Evolutionary conservation across 768 basidiomycete species (phyloP).

Genomic region (Kwoniella bestiolae): DNA sequence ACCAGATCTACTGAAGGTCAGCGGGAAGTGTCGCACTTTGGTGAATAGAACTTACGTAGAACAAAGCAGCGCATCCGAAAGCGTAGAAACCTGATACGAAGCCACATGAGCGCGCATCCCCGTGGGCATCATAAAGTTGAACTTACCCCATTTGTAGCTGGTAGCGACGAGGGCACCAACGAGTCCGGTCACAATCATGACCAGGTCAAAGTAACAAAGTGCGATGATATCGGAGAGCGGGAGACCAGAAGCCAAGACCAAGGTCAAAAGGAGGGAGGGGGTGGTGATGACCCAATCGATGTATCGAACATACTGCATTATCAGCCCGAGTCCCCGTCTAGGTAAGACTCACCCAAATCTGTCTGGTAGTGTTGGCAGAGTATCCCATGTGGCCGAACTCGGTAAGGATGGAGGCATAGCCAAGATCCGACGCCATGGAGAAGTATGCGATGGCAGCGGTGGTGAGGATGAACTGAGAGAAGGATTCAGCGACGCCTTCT

Average conservation of each 20-base stretch:
- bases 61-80: conserved; percentile 61
- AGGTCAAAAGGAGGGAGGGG: conserved; percentile 62
- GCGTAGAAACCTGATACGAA: conserved; percentile 58
- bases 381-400: conserved; percentile 60
- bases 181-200: conserved; percentile 61
- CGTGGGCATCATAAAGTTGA: neutral
- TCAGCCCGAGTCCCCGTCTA: neutral
- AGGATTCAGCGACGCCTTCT: neutral
- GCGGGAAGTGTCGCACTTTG: neutral
- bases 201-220: conserved; percentile 62
- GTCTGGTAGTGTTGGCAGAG: conserved; percentile 57
- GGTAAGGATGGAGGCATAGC: conserved; percentile 61
- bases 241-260: conserved; percentile 62
- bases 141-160: conserved; percentile 61
- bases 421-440: conserved; percentile 66
- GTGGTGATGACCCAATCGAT: conserved; percentile 66
- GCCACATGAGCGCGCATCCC: neutral
- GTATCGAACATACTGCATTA: conserved; percentile 34
- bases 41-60: conserved; percentile 53
- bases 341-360: conserved; percentile 57
- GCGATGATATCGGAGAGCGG: conserved; percentile 63
- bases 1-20: conserved; percentile 58
- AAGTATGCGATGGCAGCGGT: conserved; percentile 63
- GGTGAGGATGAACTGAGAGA: conserved; percentile 59
- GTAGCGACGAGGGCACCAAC: conserved; percentile 64